Conservation (phyloP, 1,284 basidiomycete genomes). For the Rhodotorula sp. region DNA sequence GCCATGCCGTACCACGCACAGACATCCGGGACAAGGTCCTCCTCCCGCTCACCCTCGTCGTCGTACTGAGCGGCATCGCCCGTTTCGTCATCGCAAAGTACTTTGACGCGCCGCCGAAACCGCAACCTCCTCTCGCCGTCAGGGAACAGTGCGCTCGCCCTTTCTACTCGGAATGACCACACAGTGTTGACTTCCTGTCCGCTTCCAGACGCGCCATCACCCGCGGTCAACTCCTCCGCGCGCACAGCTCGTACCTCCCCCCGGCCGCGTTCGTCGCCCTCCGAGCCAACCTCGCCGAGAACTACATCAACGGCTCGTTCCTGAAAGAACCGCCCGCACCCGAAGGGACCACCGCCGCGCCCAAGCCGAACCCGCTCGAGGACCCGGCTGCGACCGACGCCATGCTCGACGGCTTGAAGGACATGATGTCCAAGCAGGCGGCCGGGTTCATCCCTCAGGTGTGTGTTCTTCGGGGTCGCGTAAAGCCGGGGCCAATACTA, state of each 20-base stretch:
- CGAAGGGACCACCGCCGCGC: constrained; percentile 55
- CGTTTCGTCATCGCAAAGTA: constrained; percentile 89
- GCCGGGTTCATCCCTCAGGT: constrained; percentile 62
- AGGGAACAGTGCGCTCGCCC: constrained; percentile 80
- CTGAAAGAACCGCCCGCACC: constrained; percentile 69
- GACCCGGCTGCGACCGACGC: constrained; percentile 93
- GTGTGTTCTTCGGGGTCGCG: not conserved
- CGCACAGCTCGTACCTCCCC: constrained; percentile 71
- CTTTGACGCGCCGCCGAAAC: constrained; percentile 82
- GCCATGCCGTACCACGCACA: not conserved
- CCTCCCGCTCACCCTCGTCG: constrained; percentile 95
- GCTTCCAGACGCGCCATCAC: constrained; percentile 72
- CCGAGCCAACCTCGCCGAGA: constrained; percentile 50
- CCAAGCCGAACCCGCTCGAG: constrained; percentile 64
- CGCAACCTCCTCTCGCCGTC: constrained; percentile 69
- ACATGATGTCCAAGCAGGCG: constrained; percentile 98
- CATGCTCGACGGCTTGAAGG: constrained; percentile 99
- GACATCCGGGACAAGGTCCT: constrained; percentile 83
- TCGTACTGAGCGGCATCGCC: constrained; percentile 93
- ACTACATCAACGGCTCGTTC: constrained; percentile 72
- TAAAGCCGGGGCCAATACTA: not conserved
- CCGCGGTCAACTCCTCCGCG: constrained; percentile 77
- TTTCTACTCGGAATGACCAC: not conserved
- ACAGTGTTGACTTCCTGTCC: not conserved
- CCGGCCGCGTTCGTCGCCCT: constrained; percentile 41